Percentiles rank a stretch among this genome's conserved stretches.
Conservation (phyloP, 2,329 filamentous ascomycete genomes). For the Zymoseptoria ardabiliae region DNA sequence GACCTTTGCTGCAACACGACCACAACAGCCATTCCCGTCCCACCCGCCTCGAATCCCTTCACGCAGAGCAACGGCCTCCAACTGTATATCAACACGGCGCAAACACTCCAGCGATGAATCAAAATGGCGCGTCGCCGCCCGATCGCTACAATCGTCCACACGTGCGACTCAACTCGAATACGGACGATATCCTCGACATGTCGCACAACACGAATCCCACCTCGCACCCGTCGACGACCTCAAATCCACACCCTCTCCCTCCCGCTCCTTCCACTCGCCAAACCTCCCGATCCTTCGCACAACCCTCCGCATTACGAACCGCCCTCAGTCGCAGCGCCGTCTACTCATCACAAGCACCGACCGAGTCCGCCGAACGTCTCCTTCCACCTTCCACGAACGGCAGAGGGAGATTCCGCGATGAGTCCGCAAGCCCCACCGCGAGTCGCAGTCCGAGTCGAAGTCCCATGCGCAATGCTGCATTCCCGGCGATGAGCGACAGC, state of each 20-base stretch:
- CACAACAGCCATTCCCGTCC: neutral
- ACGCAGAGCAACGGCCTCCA: neutral
- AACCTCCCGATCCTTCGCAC: constrained; percentile 41
- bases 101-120: constrained; percentile 11
- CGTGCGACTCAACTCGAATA: constrained; percentile 57
- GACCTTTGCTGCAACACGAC: neutral
- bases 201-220: constrained; percentile 15
- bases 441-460: constrained; percentile 19
- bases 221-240: neutral
- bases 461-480: constrained; percentile 40
- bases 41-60: neutral
- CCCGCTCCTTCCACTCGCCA: constrained; percentile 32
- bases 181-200: constrained; percentile 44
- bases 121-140: constrained; percentile 17
- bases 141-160: constrained; percentile 42
- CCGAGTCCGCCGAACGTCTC: constrained; percentile 44
- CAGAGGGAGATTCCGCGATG: constrained; percentile 45
- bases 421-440: constrained; percentile 27
- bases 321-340: constrained; percentile 15
- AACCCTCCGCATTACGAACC: constrained; percentile 19
- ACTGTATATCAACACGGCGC: neutral
- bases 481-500: constrained; percentile 48
- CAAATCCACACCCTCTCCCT: constrained; percentile 24
- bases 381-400: constrained; percentile 44
- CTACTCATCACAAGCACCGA: constrained; percentile 22